A percentile compares a stretch with the other conserved stretches of the same genome.
Conservation (phyloP, 768 basidiomycete species). For the Collybia mongolica region DNA sequence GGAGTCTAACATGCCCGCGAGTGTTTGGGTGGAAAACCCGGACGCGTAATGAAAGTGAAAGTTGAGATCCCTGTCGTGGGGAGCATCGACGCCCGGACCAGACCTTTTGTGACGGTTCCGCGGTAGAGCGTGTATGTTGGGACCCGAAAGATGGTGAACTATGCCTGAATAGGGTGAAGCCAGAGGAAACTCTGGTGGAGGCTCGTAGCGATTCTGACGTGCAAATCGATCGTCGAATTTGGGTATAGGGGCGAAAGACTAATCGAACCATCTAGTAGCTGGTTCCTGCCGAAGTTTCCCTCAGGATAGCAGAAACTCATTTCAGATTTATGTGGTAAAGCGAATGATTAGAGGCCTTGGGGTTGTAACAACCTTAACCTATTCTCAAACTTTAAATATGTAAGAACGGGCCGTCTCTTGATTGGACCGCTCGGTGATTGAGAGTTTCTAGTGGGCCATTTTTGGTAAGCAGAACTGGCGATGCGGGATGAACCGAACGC, state of each 20-base stretch:
- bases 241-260: constrained; percentile 96
- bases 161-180: constrained; percentile 88
- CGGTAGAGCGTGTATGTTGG: constrained; percentile 83
- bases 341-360: constrained; percentile 92
- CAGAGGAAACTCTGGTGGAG: constrained; percentile 97
- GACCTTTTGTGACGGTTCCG: constrained; percentile 73
- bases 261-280: constrained; percentile 94
- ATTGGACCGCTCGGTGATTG: constrained; percentile 80
- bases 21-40: constrained; percentile 78
- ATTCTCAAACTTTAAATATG: constrained; percentile 83
- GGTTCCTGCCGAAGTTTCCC: constrained; percentile 92
- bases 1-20: constrained; percentile 84
- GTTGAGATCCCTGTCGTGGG: constrained; percentile 39
- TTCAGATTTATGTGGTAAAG: constrained; percentile 70
- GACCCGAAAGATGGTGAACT: constrained; percentile 92
- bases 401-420: constrained; percentile 82
- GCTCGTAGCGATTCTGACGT: constrained; percentile 95
- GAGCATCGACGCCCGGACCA: constrained; percentile 35
- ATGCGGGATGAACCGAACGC: constrained; percentile 70
- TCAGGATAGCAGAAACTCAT: constrained; percentile 52
- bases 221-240: constrained; percentile 95
- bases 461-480: constrained; percentile 72
- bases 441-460: constrained; percentile 82
- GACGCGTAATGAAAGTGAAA: constrained; percentile 65
- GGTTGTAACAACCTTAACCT: constrained; percentile 88